Evolutionary conservation across 768 basidiomycete genomes (phyloP).

Genomic region (Gymnopilus dilepis): DNA sequence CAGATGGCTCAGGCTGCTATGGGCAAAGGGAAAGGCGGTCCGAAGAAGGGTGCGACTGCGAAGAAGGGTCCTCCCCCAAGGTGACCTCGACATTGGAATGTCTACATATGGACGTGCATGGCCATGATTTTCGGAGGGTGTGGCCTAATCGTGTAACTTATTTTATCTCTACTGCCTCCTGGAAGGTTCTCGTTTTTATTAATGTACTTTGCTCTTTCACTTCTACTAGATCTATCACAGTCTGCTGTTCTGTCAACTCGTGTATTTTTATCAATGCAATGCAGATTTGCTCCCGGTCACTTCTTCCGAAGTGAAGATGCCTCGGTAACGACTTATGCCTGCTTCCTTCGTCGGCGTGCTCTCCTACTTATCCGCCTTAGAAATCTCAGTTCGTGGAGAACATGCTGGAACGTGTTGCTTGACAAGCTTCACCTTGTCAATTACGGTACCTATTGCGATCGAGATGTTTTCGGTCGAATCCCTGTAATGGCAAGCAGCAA

Average conservation of each 20-base stretch:
- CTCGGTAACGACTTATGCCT: neutral
- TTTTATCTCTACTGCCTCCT: neutral
- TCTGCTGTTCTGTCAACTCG: neutral
- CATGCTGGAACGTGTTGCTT: neutral
- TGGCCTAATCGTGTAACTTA: neutral
- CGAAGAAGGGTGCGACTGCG: conserved; percentile 11
- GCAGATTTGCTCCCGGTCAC: neutral
- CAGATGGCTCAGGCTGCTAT: conserved; percentile 17
- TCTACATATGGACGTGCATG: neutral
- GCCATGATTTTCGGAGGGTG: neutral
- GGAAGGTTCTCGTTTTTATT: neutral
- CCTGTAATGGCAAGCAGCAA: neutral
- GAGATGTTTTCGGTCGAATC: neutral
- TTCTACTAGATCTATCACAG: neutral
- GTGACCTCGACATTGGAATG: neutral
- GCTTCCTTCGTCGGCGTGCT: neutral
- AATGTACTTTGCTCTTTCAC: neutral
- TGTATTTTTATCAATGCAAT: neutral
- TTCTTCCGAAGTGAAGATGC: neutral
- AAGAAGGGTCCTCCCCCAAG: conserved; percentile 12
- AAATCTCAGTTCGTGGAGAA: neutral
- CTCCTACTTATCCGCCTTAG: neutral
- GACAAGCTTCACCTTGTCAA: neutral
- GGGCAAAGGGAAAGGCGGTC: conserved; percentile 6
- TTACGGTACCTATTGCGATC: neutral